Conservation (phyloP, 1,139 yeast genomes). For the Tardiomyces depauwii region DNA sequence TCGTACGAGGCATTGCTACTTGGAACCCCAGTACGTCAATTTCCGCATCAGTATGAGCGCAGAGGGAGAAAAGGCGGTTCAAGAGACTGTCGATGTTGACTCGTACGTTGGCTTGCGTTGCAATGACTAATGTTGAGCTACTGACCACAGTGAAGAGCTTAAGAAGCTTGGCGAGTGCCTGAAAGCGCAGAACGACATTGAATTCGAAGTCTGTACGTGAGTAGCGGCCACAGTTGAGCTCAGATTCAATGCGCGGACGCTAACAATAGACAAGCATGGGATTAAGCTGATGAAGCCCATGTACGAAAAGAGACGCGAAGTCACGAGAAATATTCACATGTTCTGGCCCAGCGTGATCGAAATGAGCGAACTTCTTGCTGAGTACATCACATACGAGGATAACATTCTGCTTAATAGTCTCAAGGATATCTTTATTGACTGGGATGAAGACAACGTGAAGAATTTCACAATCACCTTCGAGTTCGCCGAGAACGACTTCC, state of each 20-base stretch:
- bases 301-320: slow-evolving; percentile 23
- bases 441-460: slow-evolving; percentile 19
- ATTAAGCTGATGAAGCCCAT: slow-evolving; percentile 23
- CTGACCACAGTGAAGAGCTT: neutral
- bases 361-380: slow-evolving; percentile 19
- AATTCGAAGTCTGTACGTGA: slow-evolving; percentile 17
- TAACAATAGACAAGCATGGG: slow-evolving; percentile 8
- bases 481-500: slow-evolving; percentile 25
- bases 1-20: too few relatives aligned
- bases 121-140: too few relatives aligned
- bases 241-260: slow-evolving; percentile 14
- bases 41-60: too few relatives aligned
- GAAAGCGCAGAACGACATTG: slow-evolving; percentile 35
- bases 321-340: slow-evolving; percentile 20
- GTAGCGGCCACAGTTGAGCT: slow-evolving; percentile 13
- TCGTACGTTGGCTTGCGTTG: neutral
- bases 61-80: too few relatives aligned
- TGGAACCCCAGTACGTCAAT: too few relatives aligned
- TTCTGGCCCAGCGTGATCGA: slow-evolving; percentile 31
- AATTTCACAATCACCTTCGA: slow-evolving; percentile 22
- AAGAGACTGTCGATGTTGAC: neutral
- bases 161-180: slow-evolving; percentile 32
- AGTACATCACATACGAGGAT: slow-evolving; percentile 24
- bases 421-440: slow-evolving; percentile 21
- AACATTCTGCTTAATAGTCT: slow-evolving; percentile 20